Evolutionary conservation across 1,284 basidiomycete genomes (phyloP), one percentile per base, ranked within the genome.

Genomic region (Cronartium ribicola): DNA sequence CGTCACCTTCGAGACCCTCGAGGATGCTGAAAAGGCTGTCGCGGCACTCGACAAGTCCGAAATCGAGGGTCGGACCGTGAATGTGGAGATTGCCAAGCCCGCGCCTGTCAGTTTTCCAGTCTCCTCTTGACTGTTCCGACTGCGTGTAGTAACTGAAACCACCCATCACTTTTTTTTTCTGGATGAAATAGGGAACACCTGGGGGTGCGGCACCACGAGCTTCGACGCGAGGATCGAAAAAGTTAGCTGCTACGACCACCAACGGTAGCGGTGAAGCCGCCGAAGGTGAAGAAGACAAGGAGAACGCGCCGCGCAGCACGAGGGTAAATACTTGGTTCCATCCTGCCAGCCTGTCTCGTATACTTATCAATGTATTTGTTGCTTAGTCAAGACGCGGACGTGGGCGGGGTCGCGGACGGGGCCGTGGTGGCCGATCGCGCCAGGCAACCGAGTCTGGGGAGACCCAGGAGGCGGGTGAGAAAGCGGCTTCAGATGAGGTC

Each of bases 81-180:
- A 90, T 82, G 86, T 95, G 83, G 89, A 94, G 84, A 84, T 92
- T 80, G 94, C 93, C 81, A 93, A 93, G 84, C 90, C 91, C 76
- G 84, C 88, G 76, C 89, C 91, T 77, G 87, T 90, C 59, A 59
- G 70, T 10, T 39, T 39, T 20, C 13, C 5, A 8, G 13, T 11
- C 10, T 20, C 10, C 20, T 8, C 4, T 37, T 37, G 7, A 20
- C 62, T 29, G 39, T 13, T 63, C 36, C 14, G 40, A 40, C 5
- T 14, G 20, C 59, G 10, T 57, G 11, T 51, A 44, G 3, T 62
- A 5, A 44, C 13, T 64, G 14, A 13, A 43, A 36, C 29, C 29
- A 29, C 29, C 29, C 29, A 29, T 41, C 29, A n/a, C 5, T 60
- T 22, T 37, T 40, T 5, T 65, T 4, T 7, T 5, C 1, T 64